These are phyloP conservation scores for Mycena polygramma DNA, from an alignment of 768 basidiomycete species.

Conservation along the genomic window DNA sequence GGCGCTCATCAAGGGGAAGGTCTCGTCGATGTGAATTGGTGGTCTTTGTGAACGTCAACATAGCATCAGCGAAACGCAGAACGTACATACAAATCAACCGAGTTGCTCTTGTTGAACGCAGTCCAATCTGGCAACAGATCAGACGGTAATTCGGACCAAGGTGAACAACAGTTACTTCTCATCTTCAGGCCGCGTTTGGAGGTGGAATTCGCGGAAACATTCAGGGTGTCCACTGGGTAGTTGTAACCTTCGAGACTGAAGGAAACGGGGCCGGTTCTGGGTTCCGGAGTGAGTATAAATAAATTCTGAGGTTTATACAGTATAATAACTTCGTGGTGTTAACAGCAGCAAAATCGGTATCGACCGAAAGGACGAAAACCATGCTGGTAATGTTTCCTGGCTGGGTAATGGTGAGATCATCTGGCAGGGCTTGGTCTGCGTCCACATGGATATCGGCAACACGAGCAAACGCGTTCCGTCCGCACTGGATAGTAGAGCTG, in stretches of 20 bases:
- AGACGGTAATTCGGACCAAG: not conserved
- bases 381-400: constrained; percentile 28
- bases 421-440: constrained; percentile 17
- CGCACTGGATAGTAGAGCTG: constrained; percentile 22
- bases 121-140: constrained; percentile 12
- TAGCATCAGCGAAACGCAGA: too few relatives aligned
- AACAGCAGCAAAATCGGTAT: constrained; percentile 24
- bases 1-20: constrained; percentile 20
- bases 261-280: constrained; percentile 30
- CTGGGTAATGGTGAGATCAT: not conserved
- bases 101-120: constrained; percentile 22
- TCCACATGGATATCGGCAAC: constrained; percentile 25
- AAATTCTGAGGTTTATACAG: too few relatives aligned
- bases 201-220: not conserved
- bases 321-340: constrained; percentile 11
- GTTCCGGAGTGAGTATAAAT: not conserved
- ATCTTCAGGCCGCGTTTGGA: constrained; percentile 15
- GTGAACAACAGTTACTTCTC: not conserved
- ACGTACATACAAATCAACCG: constrained; percentile 13
- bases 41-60: constrained; percentile 14
- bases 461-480: constrained; percentile 23
- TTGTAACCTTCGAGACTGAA: constrained; percentile 33
- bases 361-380: constrained; percentile 30
- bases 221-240: not conserved
- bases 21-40: constrained; percentile 18